Conservation (phyloP, 768 basidiomycete genomes). For the Phlebiopsis flavidoalba region DNA sequence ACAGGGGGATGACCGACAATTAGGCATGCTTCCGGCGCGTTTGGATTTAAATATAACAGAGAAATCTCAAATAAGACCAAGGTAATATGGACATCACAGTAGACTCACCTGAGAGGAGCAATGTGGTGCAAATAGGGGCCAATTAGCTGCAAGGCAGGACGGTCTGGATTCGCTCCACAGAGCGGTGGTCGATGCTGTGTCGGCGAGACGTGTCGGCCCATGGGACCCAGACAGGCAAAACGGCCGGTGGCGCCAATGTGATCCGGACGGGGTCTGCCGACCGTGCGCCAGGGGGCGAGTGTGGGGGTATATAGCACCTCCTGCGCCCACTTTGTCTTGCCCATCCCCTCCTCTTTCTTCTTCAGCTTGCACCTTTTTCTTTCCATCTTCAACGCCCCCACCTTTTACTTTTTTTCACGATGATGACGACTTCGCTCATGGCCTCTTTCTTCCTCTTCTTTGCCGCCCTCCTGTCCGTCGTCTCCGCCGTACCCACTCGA, state of each 20-base stretch:
- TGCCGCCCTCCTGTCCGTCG: conserved; percentile 20
- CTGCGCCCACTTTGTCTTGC: not conserved
- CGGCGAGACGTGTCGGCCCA: not conserved
- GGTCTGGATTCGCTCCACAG: not conserved
- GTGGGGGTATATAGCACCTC: not conserved
- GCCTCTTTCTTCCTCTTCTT: conserved; percentile 17
- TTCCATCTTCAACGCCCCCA: not conserved
- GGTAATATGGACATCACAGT: not conserved
- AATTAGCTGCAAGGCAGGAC: not conserved
- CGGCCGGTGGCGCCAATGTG: not conserved
- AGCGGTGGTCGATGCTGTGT: not conserved
- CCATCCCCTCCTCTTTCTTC: not conserved
- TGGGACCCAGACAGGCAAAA: not conserved
- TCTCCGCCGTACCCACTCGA: conserved; percentile 28
- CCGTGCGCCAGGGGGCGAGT: not conserved
- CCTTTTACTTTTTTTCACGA: not conserved
- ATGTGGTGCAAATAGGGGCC: not conserved
- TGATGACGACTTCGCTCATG: conserved; percentile 23
- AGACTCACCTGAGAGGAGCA: no score
- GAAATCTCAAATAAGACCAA: not conserved
- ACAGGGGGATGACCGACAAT: not conserved
- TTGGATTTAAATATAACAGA: not conserved
- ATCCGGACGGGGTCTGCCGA: not conserved
- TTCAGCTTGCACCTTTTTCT: not conserved
- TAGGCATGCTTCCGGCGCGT: not conserved